Percentiles rank a stretch among this genome's conserved stretches.
Evolutionary conservation across 192 early-diverging fungal genomes (phyloP).

Genomic region (Lunasporangiospora selenospora): DNA sequence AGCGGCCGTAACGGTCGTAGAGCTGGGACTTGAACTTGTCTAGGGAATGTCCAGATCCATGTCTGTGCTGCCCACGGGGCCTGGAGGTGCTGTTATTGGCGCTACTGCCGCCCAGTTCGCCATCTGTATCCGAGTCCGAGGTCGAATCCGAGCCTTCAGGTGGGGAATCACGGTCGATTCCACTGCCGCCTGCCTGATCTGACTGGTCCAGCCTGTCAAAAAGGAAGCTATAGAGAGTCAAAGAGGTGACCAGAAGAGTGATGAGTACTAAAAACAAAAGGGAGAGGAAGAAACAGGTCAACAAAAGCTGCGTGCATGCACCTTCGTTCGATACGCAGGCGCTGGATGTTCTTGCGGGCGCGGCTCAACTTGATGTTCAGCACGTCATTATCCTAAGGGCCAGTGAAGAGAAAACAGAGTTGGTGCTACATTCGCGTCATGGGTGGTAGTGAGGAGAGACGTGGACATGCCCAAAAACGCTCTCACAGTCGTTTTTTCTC

Average conservation of each 20-base stretch:
- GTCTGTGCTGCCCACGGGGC: neutral
- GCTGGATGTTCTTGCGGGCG: conserved; percentile 52
- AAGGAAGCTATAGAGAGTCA: conserved; percentile 29
- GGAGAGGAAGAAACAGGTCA: neutral
- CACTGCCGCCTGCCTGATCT: conserved; percentile 16
- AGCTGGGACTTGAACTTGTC: no score
- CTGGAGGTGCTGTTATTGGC: conserved; percentile 5
- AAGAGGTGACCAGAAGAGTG: neutral
- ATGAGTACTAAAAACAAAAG: neutral
- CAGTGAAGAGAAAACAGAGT: neutral
- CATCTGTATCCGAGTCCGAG: conserved; percentile 21
- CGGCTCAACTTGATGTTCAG: conserved; percentile 47
- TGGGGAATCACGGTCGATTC: no score
- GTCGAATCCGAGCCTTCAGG: no score
- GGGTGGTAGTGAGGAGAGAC: no score
- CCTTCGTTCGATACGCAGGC: conserved; percentile 54
- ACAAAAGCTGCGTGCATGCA: conserved; percentile 9
- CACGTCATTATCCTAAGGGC: conserved; percentile 58
- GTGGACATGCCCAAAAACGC: no score
- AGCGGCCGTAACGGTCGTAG: conserved; percentile 8
- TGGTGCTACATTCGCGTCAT: no score
- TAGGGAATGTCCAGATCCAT: no score
- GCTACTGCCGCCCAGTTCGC: conserved; percentile 9
- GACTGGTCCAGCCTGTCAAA: conserved; percentile 45
- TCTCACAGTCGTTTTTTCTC: no score